Conservation (phyloP, 345 rosid species). For the Cardamine occulta region DNA sequence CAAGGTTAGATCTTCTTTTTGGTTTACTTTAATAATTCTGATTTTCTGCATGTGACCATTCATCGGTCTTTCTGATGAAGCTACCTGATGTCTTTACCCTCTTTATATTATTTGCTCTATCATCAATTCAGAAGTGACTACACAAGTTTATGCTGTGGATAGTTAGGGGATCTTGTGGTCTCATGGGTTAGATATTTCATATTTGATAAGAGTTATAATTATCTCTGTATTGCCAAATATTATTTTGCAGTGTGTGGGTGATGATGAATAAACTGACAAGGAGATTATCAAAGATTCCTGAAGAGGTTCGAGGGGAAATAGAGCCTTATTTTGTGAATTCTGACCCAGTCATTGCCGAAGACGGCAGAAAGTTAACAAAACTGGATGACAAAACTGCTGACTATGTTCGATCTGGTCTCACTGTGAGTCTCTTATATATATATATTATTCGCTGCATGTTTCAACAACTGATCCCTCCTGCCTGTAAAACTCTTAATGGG, state of each 20-base stretch:
- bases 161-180: background rate
- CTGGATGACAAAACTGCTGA: slow-evolving; percentile 78
- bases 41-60: background rate
- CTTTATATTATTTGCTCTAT: slow-evolving; percentile 10
- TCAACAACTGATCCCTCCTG: background rate
- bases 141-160: background rate
- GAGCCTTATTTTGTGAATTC: slow-evolving; percentile 74
- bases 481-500: slow-evolving; percentile 5
- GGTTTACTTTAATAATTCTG: background rate
- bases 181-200: slow-evolving; percentile 5
- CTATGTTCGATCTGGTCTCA: slow-evolving; percentile 73
- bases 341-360: slow-evolving; percentile 79
- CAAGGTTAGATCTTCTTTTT: slow-evolving; percentile 61
- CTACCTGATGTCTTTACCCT: slow-evolving; percentile 5
- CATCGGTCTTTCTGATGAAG: background rate
- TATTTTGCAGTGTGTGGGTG: slow-evolving; percentile 82
- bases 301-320: slow-evolving; percentile 86
- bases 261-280: slow-evolving; percentile 99
- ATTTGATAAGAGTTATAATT: slow-evolving; percentile 19
- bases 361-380: slow-evolving; percentile 83
- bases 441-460: background rate
- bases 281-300: slow-evolving; percentile 88
- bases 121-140: background rate
- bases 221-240: slow-evolving; percentile 19
- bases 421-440: slow-evolving; percentile 55